phyloP scores from a whole-genome alignment of 208 protist species.

The Leishmania amazonensis region DNA sequence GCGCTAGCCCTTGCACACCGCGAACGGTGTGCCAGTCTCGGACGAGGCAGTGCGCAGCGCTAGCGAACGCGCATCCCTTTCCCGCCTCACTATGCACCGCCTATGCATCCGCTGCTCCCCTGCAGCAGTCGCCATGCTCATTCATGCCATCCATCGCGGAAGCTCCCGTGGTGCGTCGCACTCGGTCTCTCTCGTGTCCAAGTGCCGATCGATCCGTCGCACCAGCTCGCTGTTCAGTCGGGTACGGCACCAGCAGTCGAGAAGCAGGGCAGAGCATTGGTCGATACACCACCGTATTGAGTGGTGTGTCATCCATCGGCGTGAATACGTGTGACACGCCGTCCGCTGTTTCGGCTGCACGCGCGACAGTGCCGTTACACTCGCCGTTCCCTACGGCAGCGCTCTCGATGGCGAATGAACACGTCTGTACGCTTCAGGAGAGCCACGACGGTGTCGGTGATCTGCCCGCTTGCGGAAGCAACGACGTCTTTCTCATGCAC shows the following conservation, averaged over 20 bases:
- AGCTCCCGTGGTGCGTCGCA: slow-evolving; percentile 2
- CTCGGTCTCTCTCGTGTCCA: slow-evolving; percentile 18
- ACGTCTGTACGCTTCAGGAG: neutral
- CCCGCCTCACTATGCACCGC: neutral
- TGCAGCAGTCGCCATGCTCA: slow-evolving; percentile 13
- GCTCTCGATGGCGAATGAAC: neutral
- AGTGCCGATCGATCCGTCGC: slow-evolving; percentile 34
- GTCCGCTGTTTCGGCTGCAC: neutral
- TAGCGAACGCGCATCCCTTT: neutral
- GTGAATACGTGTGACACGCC: neutral
- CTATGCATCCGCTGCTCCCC: neutral
- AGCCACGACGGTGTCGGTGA: neutral
- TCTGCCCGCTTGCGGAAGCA: neutral
- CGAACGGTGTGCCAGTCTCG: slow-evolving; percentile 5
- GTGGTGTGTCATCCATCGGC: neutral
- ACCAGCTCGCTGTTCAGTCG: slow-evolving; percentile 30
- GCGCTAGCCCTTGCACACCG: slow-evolving; percentile 2
- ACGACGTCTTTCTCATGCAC: neutral
- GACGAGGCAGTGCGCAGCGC: neutral
- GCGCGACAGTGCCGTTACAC: neutral
- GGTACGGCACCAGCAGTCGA: neutral
- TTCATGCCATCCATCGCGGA: slow-evolving; percentile 1
- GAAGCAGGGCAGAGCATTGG: neutral
- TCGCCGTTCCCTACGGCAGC: neutral
- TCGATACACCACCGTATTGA: slow-evolving; percentile 15